Base-by-base conservation (phyloP, 768 basidiomycete genomes). In the Termitomyces bulborhizus region DNA sequence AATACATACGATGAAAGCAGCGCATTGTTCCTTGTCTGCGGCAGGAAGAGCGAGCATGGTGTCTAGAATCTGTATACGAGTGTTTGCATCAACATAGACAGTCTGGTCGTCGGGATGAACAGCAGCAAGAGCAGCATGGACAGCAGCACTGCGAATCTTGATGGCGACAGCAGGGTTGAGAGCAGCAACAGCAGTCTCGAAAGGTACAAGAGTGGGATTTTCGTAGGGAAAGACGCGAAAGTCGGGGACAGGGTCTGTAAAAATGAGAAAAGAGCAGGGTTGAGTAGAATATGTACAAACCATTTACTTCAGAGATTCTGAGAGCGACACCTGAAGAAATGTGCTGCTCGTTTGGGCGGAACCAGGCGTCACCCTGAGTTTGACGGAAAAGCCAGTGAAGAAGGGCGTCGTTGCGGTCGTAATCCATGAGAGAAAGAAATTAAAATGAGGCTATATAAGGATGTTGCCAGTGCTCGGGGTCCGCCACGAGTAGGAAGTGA, bases 221-320 rank as follows among this genome's bases (percentile, higher is more conserved):
- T 93, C 87, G 64, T 91, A 91, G 1, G 91, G 91, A 65, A 91
- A 93, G 36, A 92, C 85, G 51, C 91, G 83, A 65, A 86, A 91
- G 54, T 77, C 75, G 1, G 76, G 75, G 9, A 68, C 57, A 11
- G 65, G 54, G 43, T 62, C 62, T 51, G 59, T 36, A 13, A 21
- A 13, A n/a, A n/a, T n/a, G n/a, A n/a, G n/a, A n/a, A n/a, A n/a
- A n/a, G n/a, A n/a, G n/a, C n/a, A n/a, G n/a, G n/a, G n/a, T n/a
- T n/a, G n/a, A n/a, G n/a, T n/a, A n/a, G n/a, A n/a, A n/a, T n/a
- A n/a, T n/a, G n/a, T n/a, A n/a, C 21, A 21, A 0, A 75, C 77
- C 76, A 55, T 57, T 46, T 11, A 56, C 54, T 43, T 78, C 75
- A 27, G 66, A 67, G 2, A 79, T 72, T 6, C 78, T 65, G 6